phyloP scores from a whole-genome alignment of 164 flowering plant genomes.

The Santalum album region DNA sequence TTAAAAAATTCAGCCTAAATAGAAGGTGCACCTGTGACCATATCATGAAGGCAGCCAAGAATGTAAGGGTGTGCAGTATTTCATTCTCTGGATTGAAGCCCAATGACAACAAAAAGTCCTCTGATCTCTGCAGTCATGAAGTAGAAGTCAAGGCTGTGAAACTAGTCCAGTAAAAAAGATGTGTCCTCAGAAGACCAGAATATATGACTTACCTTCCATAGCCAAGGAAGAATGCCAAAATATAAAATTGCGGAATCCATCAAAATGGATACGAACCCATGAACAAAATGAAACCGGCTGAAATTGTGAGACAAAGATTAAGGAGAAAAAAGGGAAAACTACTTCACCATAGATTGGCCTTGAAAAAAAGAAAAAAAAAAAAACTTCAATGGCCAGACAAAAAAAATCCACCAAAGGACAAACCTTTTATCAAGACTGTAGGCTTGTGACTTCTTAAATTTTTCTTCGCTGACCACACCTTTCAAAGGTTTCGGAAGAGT shows the following conservation, averaged over 20 bases:
- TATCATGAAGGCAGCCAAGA: constrained; percentile 75
- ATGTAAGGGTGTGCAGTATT: constrained; percentile 74
- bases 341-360: neutral
- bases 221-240: constrained; percentile 86
- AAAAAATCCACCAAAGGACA: neutral
- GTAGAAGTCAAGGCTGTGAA: neutral
- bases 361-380: neutral
- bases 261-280: constrained; percentile 65
- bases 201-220: constrained; percentile 69
- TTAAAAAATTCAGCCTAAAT: neutral
- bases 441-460: constrained; percentile 78
- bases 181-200: neutral
- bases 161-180: neutral
- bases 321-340: neutral
- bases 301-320: constrained; percentile 9
- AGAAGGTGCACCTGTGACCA: constrained; percentile 79
- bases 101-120: constrained; percentile 36
- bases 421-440: constrained; percentile 96
- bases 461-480: constrained; percentile 82
- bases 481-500: constrained; percentile 72
- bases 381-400: neutral
- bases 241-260: constrained; percentile 74
- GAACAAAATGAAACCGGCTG: constrained; percentile 88
- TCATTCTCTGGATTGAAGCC: constrained; percentile 81
- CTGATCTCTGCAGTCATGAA: constrained; percentile 55